Evolutionary conservation across 352 stramenopile species (phyloP), one percentile per base, ranked within the genome.

Genomic region (Phytophthora nicotianae): DNA sequence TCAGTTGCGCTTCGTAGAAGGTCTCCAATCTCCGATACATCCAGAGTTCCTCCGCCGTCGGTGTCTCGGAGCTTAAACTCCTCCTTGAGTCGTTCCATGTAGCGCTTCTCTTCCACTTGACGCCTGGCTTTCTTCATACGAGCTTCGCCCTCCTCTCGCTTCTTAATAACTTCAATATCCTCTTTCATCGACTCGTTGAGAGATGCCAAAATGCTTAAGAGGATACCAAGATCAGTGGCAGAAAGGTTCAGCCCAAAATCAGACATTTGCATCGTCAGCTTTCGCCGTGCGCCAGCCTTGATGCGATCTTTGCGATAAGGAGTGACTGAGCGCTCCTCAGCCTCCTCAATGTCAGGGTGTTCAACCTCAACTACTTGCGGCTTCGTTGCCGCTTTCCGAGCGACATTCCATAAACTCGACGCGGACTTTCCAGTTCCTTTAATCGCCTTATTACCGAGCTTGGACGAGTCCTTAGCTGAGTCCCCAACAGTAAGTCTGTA

Each of bases 211-310:
- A 96, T 94, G 50, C 83, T 90, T 24, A 90, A 65, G n/a, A 96
- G 75, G 1, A 96, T 75, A 21, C 86, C 80, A 32, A 96, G 57
- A 58, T 96, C 86, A 33, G 88, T 86, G 19, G 84, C 65, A 0
- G 83, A 91, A 10, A 96, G 58, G 57, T 96, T 96, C 57, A 96
- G 62, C 2, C 75, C 88, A 60, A 95, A 95, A 37, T 95, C 86
- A 13, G 86, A 94, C 80, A 96, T 90, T 46, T 81, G 75, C 62
- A 96, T 78, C 9, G 78, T 78, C 26, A 96, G 24, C 51, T 88
- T 86, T 24, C 88, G 73, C 35, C 77, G 74, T 3, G 79, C 88
- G 13, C 63, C 72, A 19, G 85, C 43, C 61, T 89, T 89, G 23
- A 81, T 23, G 19, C 83, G 83, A 14, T 88, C 70, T 42, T 47